phyloP scores from a whole-genome alignment of 306 rosid species.

The Castanospermum australe region DNA sequence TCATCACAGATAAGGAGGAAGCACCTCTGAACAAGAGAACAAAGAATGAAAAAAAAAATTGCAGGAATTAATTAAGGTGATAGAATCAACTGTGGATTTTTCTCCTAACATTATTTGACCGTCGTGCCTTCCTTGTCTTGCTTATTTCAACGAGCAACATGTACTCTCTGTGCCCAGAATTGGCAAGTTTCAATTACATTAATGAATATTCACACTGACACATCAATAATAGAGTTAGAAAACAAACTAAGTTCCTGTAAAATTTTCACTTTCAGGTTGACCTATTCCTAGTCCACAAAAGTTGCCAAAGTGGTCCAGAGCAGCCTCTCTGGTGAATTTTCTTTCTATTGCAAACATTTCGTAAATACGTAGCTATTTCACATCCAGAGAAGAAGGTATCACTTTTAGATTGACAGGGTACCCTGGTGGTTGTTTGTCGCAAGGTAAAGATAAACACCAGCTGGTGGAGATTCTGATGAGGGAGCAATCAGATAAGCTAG shows the following conservation, averaged over 20 bases:
- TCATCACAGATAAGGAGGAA: not conserved
- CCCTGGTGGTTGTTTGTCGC: not conserved
- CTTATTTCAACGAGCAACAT: not conserved
- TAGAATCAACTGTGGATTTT: not conserved
- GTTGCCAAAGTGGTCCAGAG: not conserved
- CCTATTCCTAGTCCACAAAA: not conserved
- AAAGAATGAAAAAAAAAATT: not conserved
- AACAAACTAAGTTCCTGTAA: not conserved
- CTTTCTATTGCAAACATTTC: not conserved
- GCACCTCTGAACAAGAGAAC: not conserved
- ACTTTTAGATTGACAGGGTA: not conserved
- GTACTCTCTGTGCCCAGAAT: not conserved
- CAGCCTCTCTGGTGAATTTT: not conserved
- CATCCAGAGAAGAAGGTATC: not conserved
- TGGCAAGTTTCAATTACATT: not conserved
- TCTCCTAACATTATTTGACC: constrained; percentile 4
- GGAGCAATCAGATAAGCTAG: not conserved
- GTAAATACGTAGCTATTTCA: not conserved
- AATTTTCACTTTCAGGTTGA: not conserved
- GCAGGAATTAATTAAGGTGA: not conserved
- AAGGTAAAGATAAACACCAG: not conserved
- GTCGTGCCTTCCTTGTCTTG: not conserved
- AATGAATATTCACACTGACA: not conserved
- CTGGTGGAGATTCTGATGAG: not conserved
- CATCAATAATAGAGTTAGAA: not conserved